These are phyloP conservation scores for Teratosphaeria destructans DNA, from an alignment of 2,329 filamentous ascomycete species.

Conservation along the genomic window DNA sequence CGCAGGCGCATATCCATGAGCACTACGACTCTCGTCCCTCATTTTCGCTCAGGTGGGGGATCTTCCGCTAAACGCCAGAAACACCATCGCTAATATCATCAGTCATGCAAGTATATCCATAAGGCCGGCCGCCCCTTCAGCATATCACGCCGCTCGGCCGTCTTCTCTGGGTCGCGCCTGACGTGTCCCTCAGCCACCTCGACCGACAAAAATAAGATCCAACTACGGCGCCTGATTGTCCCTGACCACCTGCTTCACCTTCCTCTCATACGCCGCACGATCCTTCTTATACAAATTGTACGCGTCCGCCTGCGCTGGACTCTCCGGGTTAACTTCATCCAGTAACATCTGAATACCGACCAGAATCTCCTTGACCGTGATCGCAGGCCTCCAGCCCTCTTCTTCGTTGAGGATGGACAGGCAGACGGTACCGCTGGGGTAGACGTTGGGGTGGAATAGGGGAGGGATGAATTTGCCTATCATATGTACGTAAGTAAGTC, in stretches of 20 bases:
- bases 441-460: conserved; percentile 96
- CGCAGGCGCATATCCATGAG: background rate
- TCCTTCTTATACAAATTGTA: conserved; percentile 97
- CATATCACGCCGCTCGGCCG: background rate
- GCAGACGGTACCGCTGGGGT: conserved; percentile 94
- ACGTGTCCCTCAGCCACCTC: background rate
- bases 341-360: conserved; percentile 92
- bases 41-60: background rate
- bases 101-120: conserved; percentile 3
- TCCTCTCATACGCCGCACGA: conserved; percentile 72
- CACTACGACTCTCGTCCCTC: background rate
- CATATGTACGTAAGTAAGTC: background rate
- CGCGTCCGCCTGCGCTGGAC: conserved; percentile 90
- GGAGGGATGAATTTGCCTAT: conserved; percentile 92
- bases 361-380: conserved; percentile 96
- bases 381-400: conserved; percentile 96
- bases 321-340: conserved; percentile 93
- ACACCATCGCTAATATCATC: background rate
- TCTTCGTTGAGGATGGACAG: conserved; percentile 96
- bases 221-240: conserved; percentile 65
- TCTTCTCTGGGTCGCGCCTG: background rate
- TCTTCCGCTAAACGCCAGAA: background rate
- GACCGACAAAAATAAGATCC: background rate
- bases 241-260: conserved; percentile 74
- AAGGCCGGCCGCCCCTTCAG: background rate